Conservation (phyloP, 805 yeast species). For the Vanderwaltozyma tropicalis region DNA sequence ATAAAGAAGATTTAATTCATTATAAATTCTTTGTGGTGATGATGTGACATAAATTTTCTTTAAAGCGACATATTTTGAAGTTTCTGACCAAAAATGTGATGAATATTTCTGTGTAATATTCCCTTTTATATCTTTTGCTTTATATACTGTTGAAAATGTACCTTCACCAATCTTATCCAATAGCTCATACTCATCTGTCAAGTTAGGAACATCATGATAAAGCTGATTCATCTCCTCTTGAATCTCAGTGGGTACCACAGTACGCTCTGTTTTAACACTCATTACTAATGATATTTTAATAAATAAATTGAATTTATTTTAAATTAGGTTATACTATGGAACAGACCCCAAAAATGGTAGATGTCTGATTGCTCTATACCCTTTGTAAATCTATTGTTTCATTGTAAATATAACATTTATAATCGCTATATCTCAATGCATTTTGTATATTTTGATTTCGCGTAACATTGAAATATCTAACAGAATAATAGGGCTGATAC, state of each 20-base stretch:
- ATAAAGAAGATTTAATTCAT: slow-evolving; percentile 73
- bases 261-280: neutral
- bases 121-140: slow-evolving; percentile 37
- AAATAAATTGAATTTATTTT: no score
- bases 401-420: no score
- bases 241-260: slow-evolving; percentile 28
- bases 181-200: slow-evolving; percentile 33
- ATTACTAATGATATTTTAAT: neutral
- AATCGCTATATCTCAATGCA: no score
- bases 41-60: slow-evolving; percentile 92
- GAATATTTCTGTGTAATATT: slow-evolving; percentile 19
- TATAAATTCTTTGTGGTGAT: slow-evolving; percentile 81
- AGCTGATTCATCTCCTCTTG: slow-evolving; percentile 48
- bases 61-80: slow-evolving; percentile 57
- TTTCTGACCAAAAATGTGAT: slow-evolving; percentile 27
- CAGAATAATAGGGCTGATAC: no score
- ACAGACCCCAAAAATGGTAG: no score
- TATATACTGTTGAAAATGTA: slow-evolving; percentile 67
- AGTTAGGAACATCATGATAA: slow-evolving; percentile 42
- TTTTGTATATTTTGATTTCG: no score
- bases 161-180: slow-evolving; percentile 63
- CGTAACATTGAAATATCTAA: no score
- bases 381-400: no score
- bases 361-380: no score
- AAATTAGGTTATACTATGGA: no score